Percentiles rank a stretch among this genome's conserved stretches.
Conservation (phyloP, 2,329 filamentous ascomycete genomes). For the Rutstroemia sp. region DNA sequence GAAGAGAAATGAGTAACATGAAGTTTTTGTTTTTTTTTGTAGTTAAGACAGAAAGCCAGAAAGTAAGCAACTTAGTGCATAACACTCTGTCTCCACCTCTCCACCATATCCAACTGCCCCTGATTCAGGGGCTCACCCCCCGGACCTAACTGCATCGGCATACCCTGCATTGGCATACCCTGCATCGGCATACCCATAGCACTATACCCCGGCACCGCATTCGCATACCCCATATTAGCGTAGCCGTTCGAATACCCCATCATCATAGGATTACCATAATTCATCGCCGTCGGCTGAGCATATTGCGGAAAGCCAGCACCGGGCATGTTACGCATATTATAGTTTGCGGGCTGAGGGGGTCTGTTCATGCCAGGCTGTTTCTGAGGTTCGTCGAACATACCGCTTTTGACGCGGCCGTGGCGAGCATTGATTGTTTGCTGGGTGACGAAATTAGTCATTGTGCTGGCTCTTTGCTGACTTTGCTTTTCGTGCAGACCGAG, state of each 20-base stretch:
- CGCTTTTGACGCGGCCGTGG: slow-evolving; percentile 16
- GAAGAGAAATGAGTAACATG: too few species aligned
- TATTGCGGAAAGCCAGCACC: slow-evolving; percentile 14
- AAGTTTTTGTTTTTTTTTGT: too few species aligned
- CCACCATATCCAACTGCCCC: slow-evolving; percentile 31
- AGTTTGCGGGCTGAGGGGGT: slow-evolving; percentile 10
- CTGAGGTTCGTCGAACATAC: slow-evolving; percentile 18
- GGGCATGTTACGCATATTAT: slow-evolving; percentile 11
- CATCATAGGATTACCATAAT: slow-evolving; percentile 16
- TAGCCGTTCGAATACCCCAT: slow-evolving; percentile 22
- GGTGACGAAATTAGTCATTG: slow-evolving; percentile 22
- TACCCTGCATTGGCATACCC: slow-evolving; percentile 10
- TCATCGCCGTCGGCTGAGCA: slow-evolving; percentile 19
- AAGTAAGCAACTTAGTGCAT: slow-evolving; percentile 22
- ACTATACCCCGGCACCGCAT: slow-evolving; percentile 7
- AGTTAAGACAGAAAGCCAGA: too few species aligned
- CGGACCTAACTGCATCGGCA: slow-evolving; percentile 19
- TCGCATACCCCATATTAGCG: slow-evolving; percentile 14
- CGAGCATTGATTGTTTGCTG: slow-evolving; percentile 6
- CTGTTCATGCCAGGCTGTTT: slow-evolving; percentile 16
- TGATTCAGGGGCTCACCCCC: slow-evolving; percentile 22
- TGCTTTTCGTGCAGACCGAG: slow-evolving; percentile 26
- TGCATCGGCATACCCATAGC: slow-evolving; percentile 15
- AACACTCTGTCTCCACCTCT: slow-evolving; percentile 31
- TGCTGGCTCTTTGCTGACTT: slow-evolving; percentile 19